Base-by-base conservation (phyloP, 495 filamentous ascomycete genomes). In the Aspergillus bridgeri region DNA sequence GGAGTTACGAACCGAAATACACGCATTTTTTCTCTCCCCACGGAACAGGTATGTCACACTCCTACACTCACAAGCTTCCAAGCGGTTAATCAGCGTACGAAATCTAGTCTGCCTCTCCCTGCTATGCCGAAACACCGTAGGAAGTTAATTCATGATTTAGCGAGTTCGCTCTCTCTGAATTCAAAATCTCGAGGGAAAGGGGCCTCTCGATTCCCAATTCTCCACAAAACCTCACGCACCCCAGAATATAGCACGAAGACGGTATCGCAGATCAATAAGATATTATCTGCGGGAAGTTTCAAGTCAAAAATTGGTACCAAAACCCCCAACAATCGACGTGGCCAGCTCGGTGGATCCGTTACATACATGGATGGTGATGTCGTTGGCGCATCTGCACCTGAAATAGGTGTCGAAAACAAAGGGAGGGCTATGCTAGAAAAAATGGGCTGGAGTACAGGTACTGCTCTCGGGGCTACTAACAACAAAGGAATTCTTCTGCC, bases 401-500 rank as follows among this genome's bases (percentile, higher is more conserved):
- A 96, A 69, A 78, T 99, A 23, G 90, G 90, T 1, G 77, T 73
- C 3, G 91, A 89, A 48, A 99, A 96, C 59, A 87, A 81, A 62
- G 94, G 94, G 20, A 81, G 90, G 45, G 85, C 84, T 3, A 91
- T 99, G 88, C 68, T 99, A 53, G 92, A 96, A 71, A 98, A 93
- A 75, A 98, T 98, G 94, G 94, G 94, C 18, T 99, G 95, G 90
- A 88, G 80, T 58, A 86, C 82, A 47, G 94, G 94, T 5, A 98
- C 86, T 70, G 88, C 86, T 6, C 78, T 99, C n/a, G 94, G 94
- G 44, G 81, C 88, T 5, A 63, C 79, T 9, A 86, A 94, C 57
- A 94, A 94, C 68, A 89, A 94, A 69, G 94, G 95, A 33, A 93
- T 96, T 51, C 67, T 94, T 58, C 80, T 88, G 60, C 95, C 95